Evolutionary conservation across 148 eudicot species (phyloP), one percentile per base, ranked within the genome.

Genomic region (Selenicereus undatus): DNA sequence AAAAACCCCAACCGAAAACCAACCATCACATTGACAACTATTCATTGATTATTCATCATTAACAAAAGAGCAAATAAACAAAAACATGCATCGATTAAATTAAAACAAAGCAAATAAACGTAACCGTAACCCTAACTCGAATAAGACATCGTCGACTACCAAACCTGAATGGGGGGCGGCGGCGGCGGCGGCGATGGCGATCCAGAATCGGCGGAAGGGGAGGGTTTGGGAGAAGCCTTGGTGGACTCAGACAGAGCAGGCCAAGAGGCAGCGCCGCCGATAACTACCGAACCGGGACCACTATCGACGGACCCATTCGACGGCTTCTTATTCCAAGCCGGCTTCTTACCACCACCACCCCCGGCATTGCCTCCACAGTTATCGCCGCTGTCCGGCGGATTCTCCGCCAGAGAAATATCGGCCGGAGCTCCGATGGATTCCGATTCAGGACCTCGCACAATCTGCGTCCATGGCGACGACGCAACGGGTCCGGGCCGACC

Each of bases 161-260:
- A 52, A 79, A 92, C 96, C 98, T 89, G 88, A 72, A 88, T 66
- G 14, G 76, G 54, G 62, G 91, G 73, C 32, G 27, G 26, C 21
- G 66, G 26, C 24, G 27, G 27, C 68, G 29, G 71, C 27, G 75
- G 45, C 68, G 91, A 74, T n/a, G 29, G 20, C 18, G 87, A 83
- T 82, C 87, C 91, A 78, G 48, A 54, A 73, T 88, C 89, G 5
- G 94, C 92, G 0, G 93, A 81, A 8, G 91, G 81, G 10, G 88
- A 50, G 5, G 82, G 73, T 78, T 91, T 94, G 0, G 90, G 87
- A 73, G 94, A 82, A 64, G 85, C 90, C 79, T 81, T 89, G 54
- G 92, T 88, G 30, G 94, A 87, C 85, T 92, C 98, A 1, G 91
- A 89, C 11, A 94, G 89, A 65, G 97, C 87, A 54, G 98, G 97